phyloP scores from a whole-genome alignment of 768 basidiomycete genomes.

The Rickenella mellea region DNA sequence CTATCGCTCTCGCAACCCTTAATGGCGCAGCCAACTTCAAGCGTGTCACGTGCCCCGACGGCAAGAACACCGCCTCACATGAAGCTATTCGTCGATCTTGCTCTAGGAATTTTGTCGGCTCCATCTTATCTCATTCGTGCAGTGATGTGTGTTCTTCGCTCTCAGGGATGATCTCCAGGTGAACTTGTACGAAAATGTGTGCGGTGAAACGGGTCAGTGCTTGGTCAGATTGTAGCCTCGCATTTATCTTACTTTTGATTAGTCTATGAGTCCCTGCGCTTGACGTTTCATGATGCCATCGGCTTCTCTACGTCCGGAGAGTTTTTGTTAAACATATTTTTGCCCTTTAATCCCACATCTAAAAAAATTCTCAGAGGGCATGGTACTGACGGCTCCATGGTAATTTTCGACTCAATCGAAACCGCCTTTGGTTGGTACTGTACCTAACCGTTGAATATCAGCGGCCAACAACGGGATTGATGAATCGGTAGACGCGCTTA shows the following conservation, averaged over 20 bases:
- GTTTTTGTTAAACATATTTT: conserved; percentile 15
- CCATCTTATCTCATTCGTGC: background rate
- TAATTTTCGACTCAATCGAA: conserved; percentile 14
- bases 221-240: no score
- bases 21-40: background rate
- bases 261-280: no score
- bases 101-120: background rate
- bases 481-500: conserved; percentile 14
- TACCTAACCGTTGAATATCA: no score
- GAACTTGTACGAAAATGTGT: conserved; percentile 3
- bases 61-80: conserved; percentile 5
- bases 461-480: conserved; percentile 16
- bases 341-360: conserved; percentile 12
- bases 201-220: no score
- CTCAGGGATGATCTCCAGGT: conserved; percentile 9
- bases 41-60: conserved; percentile 8
- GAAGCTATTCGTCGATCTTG: background rate
- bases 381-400: conserved; percentile 17
- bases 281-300: conserved; percentile 35
- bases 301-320: conserved; percentile 24
- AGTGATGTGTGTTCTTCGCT: conserved; percentile 8
- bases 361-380: conserved; percentile 15
- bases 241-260: no score
- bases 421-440: conserved; percentile 16
- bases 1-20: conserved; percentile 1